A percentile compares a stretch with the other conserved stretches of the same genome.
Conservation (phyloP, 208 protist species). For the Leishmania guyanensis region DNA sequence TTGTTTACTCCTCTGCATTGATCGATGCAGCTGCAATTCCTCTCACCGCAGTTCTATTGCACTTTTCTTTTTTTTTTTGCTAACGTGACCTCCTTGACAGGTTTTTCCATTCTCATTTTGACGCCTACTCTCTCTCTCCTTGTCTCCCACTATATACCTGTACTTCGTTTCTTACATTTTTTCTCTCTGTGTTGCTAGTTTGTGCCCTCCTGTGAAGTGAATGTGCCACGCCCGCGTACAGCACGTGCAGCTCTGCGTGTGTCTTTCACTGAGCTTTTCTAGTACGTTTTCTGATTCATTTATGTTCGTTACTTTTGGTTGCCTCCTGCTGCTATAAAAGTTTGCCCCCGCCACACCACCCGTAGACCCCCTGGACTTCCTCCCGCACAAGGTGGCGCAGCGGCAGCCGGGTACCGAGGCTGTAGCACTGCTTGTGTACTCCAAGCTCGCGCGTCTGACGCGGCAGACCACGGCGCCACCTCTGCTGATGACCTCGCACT, state of each 20-base stretch:
- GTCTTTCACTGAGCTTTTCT: background rate
- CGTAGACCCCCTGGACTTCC: background rate
- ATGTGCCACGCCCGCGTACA: background rate
- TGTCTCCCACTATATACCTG: background rate
- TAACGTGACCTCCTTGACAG: background rate
- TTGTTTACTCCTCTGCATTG: background rate
- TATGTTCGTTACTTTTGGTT: background rate
- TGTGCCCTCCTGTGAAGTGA: background rate
- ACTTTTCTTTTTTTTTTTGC: conserved; percentile 1
- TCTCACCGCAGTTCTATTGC: background rate
- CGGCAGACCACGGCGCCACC: background rate
- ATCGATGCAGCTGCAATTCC: background rate
- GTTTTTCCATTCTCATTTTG: background rate
- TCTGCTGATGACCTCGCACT: too few species aligned
- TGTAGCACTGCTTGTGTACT: background rate
- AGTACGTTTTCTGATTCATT: background rate
- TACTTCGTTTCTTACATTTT: conserved; percentile 12
- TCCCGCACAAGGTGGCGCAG: background rate
- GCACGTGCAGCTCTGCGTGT: background rate
- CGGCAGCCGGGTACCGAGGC: background rate
- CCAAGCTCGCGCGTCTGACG: background rate
- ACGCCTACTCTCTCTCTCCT: background rate
- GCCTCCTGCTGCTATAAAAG: too few species aligned
- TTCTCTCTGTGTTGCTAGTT: background rate
- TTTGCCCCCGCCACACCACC: background rate